These are phyloP conservation scores for Coemansia sp. DNA, from an alignment of 192 early-diverging fungal species.

Conservation along the genomic window DNA sequence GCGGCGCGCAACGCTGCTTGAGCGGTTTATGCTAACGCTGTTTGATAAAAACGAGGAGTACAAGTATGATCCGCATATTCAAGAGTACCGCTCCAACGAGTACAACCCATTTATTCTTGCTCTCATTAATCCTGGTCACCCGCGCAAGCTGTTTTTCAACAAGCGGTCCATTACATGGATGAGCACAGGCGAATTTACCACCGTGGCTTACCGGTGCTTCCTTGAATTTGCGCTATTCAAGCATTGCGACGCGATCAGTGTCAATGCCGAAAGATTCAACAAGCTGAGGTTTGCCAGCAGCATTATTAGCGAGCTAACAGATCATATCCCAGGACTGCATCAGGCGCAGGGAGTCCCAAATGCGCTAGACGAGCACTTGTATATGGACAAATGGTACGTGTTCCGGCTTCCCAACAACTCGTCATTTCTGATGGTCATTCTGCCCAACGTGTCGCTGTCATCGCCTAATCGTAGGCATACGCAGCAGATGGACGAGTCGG, in stretches of 20 bases:
- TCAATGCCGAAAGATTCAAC: constrained; percentile 48
- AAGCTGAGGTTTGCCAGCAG: constrained; percentile 48
- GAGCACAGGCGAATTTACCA: constrained; percentile 53
- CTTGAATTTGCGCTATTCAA: constrained; percentile 52
- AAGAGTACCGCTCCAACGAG: constrained; percentile 48
- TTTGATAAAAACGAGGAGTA: constrained; percentile 40
- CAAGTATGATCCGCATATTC: constrained; percentile 46
- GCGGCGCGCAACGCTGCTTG: constrained; percentile 39
- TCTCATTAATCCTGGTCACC: constrained; percentile 41
- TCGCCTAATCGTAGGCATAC: constrained; percentile 21
- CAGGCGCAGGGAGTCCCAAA: constrained; percentile 41
- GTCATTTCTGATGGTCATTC: constrained; percentile 50
- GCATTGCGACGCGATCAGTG: constrained; percentile 48
- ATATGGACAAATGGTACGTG: constrained; percentile 54
- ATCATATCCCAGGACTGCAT: constrained; percentile 23
- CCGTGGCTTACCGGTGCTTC: constrained; percentile 49
- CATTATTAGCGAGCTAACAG: constrained; percentile 41
- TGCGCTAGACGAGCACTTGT: constrained; percentile 46
- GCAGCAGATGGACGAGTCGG: neutral
- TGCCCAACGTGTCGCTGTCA: constrained; percentile 45
- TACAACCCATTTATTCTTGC: constrained; percentile 53
- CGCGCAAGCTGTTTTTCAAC: constrained; percentile 49
- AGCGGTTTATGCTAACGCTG: constrained; percentile 54
- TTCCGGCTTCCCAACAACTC: constrained; percentile 47
- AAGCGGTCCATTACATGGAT: constrained; percentile 41